Percentiles rank a stretch among this genome's conserved stretches.
These are phyloP conservation scores for Trichoderma endophyticum DNA, from an alignment of 2,329 filamentous ascomycete species.

Conservation along the genomic window DNA sequence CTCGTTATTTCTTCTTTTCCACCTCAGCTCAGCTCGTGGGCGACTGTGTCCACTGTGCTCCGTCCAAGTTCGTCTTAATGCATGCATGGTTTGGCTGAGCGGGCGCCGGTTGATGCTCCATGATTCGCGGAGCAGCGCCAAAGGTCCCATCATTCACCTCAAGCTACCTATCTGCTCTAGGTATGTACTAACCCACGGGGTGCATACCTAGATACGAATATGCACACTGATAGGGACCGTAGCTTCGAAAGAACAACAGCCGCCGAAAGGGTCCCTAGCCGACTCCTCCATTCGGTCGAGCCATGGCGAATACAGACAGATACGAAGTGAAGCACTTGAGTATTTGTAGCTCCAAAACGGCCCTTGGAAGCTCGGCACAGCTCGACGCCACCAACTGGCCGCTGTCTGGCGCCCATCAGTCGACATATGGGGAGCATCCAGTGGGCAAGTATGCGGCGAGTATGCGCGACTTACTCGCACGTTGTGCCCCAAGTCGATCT, in stretches of 20 bases:
- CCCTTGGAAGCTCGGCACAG: not conserved
- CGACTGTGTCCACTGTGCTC: not conserved
- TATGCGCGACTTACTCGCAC: conserved; percentile 3
- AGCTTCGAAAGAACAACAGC: not conserved
- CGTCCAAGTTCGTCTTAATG: not conserved
- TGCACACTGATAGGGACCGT: not conserved
- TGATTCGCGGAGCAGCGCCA: not conserved
- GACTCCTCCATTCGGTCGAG: not conserved
- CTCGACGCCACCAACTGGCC: not conserved
- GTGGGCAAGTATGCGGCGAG: not conserved
- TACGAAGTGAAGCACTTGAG: not conserved
- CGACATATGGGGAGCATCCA: not conserved
- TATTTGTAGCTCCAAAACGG: not conserved
- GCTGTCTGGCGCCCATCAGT: not conserved
- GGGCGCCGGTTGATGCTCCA: not conserved
- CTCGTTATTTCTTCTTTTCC: not conserved
- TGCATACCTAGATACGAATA: not conserved
- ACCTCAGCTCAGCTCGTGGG: not conserved
- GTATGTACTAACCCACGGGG: not conserved
- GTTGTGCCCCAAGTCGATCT: conserved; percentile 11
- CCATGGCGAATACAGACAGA: not conserved
- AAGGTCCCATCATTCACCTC: not conserved
- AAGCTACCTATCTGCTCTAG: not conserved
- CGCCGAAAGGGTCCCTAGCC: not conserved
- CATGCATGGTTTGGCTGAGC: not conserved